Evolutionary conservation across 257 asterid species (phyloP), one percentile per base, ranked within the genome.

Genomic region (Perilla frutescens): DNA sequence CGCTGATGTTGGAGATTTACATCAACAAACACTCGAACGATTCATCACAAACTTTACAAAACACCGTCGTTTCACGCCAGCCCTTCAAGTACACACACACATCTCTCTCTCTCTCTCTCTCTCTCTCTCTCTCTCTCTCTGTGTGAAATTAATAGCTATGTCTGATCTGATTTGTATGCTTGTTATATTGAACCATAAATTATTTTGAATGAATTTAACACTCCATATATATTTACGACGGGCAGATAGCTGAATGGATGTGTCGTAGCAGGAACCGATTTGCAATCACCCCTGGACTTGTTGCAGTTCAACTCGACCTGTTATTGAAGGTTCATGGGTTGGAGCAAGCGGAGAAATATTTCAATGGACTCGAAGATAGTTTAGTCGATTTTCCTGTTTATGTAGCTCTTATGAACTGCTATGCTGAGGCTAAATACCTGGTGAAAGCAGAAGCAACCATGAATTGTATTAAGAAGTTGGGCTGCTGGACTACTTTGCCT

Each of bases 161-260:
- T 2, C 4, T 34, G 37, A 34, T 34, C 37, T 34, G 37, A 34
- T 34, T 34, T 34, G 37, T 34, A 6, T 43, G 48, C 48, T 43
- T 43, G 7, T 40, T 6, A 6, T 40, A 40, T 40, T 40, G 7
- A 4, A 8, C 44, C 7, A 4, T 40, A n/a, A 11, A 47, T 47
- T 8, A 2, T 2, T 0, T 47, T 50, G 7, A 58, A 58, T 58
- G 64, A 37, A 34, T 34, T 34, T 34, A 34, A 34, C 37, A 34
- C 4, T 34, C 37, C 37, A 34, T 34, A 2, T 34, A 34, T 4
- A 14, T 5, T n/a, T 4, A n/a, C n/a, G 26, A 6, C 12, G 2
- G 75, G 37, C 70, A 79, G 83, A 49, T 74, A 20, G 31, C 63
- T 39, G 65, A 69, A 62, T 79, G 83, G 83, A 74, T 74, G 74